These are phyloP conservation scores for Rhizopus delemar DNA, from an alignment of 371 early-diverging fungal species.

Conservation along the genomic window DNA sequence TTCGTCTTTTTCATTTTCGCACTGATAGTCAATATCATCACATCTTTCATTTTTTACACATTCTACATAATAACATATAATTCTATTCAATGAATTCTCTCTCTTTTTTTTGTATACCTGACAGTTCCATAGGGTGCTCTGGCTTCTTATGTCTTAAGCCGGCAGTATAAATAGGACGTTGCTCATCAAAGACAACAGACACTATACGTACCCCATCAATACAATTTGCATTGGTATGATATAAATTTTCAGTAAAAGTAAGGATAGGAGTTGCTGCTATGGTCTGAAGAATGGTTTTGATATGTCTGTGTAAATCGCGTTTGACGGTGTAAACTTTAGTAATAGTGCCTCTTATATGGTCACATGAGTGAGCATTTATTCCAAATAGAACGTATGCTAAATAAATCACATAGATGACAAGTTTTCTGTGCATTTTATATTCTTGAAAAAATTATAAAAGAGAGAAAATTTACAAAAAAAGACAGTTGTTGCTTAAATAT, in stretches of 20 bases:
- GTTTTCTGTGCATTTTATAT: background rate
- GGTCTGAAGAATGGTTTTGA: background rate
- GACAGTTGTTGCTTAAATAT: too few relatives aligned
- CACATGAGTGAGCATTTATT: background rate
- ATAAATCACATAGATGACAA: background rate
- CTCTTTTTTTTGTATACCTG: background rate
- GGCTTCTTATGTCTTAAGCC: background rate
- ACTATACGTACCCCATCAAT: background rate
- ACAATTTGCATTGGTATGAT: background rate
- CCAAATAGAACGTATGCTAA: background rate
- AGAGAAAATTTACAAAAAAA: background rate
- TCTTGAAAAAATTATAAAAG: background rate
- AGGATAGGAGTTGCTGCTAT: background rate
- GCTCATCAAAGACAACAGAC: background rate
- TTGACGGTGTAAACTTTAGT: background rate
- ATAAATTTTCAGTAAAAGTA: background rate
- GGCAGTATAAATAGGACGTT: background rate
- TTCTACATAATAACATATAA: background rate
- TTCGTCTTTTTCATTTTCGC: background rate
- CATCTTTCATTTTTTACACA: background rate
- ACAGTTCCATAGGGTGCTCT: background rate
- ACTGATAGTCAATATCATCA: conserved; percentile 3
- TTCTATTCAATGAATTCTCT: too few relatives aligned
- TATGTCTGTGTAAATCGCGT: background rate
- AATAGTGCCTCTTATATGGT: conserved; percentile 1